phyloP scores from a whole-genome alignment of 1,284 basidiomycete species.

The Limonomyces culmigenus region DNA sequence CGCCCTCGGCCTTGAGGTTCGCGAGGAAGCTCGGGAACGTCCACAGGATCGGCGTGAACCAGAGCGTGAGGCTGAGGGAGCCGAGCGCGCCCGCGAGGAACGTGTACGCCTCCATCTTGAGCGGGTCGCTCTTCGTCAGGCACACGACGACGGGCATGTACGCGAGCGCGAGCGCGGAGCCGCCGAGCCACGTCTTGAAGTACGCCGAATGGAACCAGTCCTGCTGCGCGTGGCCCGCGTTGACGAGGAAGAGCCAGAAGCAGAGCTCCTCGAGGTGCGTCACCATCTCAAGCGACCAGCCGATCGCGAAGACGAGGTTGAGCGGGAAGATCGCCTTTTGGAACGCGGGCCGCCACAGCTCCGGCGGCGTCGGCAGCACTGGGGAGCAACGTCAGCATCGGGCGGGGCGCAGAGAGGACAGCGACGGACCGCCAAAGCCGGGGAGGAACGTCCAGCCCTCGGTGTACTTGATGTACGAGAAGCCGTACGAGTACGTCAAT shows the following conservation, averaged over 20 bases:
- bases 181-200: conserved; percentile 52
- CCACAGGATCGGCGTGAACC: conserved; percentile 55
- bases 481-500: conserved; percentile 39
- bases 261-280: conserved; percentile 70
- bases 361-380: conserved; percentile 52
- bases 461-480: conserved; percentile 50
- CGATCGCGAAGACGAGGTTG: conserved; percentile 39
- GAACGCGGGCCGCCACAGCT: conserved; percentile 32
- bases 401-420: conserved; percentile 11
- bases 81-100: conserved; percentile 55
- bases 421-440: conserved; percentile 29
- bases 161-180: conserved; percentile 38
- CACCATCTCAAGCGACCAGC: conserved; percentile 61
- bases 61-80: conserved; percentile 45
- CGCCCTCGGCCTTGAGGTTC: conserved; percentile 30
- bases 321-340: conserved; percentile 40
- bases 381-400: not conserved
- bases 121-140: conserved; percentile 35
- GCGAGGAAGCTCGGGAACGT: conserved; percentile 47
- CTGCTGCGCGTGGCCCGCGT: conserved; percentile 36
- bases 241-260: conserved; percentile 69
- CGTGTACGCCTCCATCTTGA: conserved; percentile 52
- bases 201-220: conserved; percentile 63
- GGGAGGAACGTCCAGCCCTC: conserved; percentile 39
- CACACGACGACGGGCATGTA: conserved; percentile 56